Evolutionary conservation across 306 rosid species (phyloP).

Genomic region (Quercus ilex): DNA sequence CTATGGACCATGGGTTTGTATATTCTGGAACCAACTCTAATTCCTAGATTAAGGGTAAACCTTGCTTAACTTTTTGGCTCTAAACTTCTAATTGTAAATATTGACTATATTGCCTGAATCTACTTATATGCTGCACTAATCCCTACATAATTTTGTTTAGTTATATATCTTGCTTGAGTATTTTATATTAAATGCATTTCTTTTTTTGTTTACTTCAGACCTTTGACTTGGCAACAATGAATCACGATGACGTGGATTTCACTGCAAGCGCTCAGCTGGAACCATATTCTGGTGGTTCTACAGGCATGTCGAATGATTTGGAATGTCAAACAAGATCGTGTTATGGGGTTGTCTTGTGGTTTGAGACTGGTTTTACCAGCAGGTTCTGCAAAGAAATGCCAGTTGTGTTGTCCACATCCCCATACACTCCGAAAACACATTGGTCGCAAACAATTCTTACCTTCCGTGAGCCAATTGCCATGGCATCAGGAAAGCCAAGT

Average conservation of each 20-base stretch:
- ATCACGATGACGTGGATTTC: constrained; percentile 72
- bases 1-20: neutral
- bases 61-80: neutral
- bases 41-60: neutral
- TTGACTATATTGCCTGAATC: neutral
- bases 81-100: neutral
- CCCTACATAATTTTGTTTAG: neutral
- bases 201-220: constrained; percentile 31
- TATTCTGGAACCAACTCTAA: neutral
- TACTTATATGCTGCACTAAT: neutral
- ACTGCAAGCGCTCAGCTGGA: constrained; percentile 71
- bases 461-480: constrained; percentile 68
- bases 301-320: constrained; percentile 2
- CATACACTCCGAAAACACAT: constrained; percentile 64
- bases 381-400: constrained; percentile 78
- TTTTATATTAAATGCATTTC: constrained; percentile 2
- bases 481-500: constrained; percentile 34
- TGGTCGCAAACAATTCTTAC: constrained; percentile 92
- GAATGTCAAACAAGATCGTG: constrained; percentile 51
- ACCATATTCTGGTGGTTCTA: constrained; percentile 34
- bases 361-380: constrained; percentile 85
- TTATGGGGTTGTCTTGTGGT: constrained; percentile 84
- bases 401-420: constrained; percentile 77
- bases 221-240: constrained; percentile 90
- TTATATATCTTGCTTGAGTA: neutral